Conservation (phyloP, 2,329 filamentous ascomycete species). For the Verticillium zaregamsianum region DNA sequence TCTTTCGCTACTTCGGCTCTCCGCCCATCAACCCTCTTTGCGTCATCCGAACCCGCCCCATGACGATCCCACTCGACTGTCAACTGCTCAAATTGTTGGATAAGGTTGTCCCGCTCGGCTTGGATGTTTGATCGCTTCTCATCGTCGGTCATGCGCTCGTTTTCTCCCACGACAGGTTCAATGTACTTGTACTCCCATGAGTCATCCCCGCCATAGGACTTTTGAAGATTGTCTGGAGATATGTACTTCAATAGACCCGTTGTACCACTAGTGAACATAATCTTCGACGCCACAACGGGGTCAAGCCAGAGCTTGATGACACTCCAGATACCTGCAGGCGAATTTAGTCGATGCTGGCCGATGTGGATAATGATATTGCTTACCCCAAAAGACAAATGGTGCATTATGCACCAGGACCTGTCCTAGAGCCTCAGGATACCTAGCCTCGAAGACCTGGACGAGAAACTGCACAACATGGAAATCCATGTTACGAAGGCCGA, state of each 20-base stretch:
- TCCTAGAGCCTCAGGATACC: constrained; percentile 71
- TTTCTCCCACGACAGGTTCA: constrained; percentile 57
- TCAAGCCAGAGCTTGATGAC: constrained; percentile 74
- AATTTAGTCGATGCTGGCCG: background rate
- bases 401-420: constrained; percentile 70
- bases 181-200: constrained; percentile 62
- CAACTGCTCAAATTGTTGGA: constrained; percentile 52
- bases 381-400: constrained; percentile 63
- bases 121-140: constrained; percentile 44
- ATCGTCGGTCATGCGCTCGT: constrained; percentile 43
- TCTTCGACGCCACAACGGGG: constrained; percentile 68
- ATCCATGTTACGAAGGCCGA: constrained; percentile 71
- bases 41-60: constrained; percentile 21
- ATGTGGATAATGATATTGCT: background rate
- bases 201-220: constrained; percentile 63
- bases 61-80: constrained; percentile 55
- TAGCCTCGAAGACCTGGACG: constrained; percentile 75
- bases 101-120: constrained; percentile 46
- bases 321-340: constrained; percentile 37
- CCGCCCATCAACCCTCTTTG: constrained; percentile 21
- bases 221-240: constrained; percentile 51
- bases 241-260: constrained; percentile 62
- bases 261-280: constrained; percentile 62
- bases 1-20: constrained; percentile 44
- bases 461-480: constrained; percentile 75